A percentile compares a stretch with the other conserved stretches of the same genome.
These are phyloP conservation scores for Boletus tomentosulus DNA, from an alignment of 768 basidiomycete genomes.

Conservation along the genomic window DNA sequence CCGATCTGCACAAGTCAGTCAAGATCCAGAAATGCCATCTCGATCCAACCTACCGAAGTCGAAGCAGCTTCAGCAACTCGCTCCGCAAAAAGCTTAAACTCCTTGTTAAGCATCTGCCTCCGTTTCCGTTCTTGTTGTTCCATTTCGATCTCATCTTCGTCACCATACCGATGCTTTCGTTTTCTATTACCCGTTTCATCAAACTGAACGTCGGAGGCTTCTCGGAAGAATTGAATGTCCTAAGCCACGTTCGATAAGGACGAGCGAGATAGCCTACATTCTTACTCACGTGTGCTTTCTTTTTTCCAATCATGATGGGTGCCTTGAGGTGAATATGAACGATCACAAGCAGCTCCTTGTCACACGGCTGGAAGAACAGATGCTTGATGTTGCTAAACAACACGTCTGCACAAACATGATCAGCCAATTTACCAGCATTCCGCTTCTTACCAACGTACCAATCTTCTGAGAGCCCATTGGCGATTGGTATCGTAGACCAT, in stretches of 20 bases:
- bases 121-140: conserved; percentile 96
- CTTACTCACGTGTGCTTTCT: conserved; percentile 81
- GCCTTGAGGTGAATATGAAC: conserved; percentile 91
- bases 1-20: conserved; percentile 47
- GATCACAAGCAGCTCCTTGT: conserved; percentile 91
- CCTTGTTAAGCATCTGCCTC: conserved; percentile 84
- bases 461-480: conserved; percentile 86
- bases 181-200: conserved; percentile 99
- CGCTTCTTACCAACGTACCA: conserved; percentile 45
- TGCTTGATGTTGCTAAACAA: conserved; percentile 98
- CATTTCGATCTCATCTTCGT: conserved; percentile 98
- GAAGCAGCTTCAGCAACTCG: conserved; percentile 85
- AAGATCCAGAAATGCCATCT: not conserved
- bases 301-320: conserved; percentile 98
- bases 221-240: conserved; percentile 98
- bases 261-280: not conserved
- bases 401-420: conserved; percentile 54
- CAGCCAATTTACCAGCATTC: not conserved
- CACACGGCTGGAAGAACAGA: conserved; percentile 98
- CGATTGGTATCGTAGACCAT: conserved; percentile 90
- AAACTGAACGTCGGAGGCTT: conserved; percentile 95
- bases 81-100: conserved; percentile 91
- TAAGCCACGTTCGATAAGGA: conserved; percentile 28
- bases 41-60: conserved; percentile 52
- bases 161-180: conserved; percentile 93